Evolutionary conservation across 306 rosid species (phyloP).

Genomic region (Cucumis sativus): Cucumber_9930_V3 NC_026659.2:18661501-18662000

Average conservation of each 20-base stretch:
- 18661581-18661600: conserved; percentile 5
- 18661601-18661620: not conserved
- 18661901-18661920: conserved; percentile 84
- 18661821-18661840: conserved; percentile 71
- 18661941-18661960: conserved; percentile 33
- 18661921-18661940: conserved; percentile 94
- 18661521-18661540: not conserved
- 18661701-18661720: conserved; percentile 26
- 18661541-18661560: not conserved
- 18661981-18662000: not conserved
- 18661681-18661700: not conserved
- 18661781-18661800: conserved; percentile 72
- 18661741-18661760: conserved; percentile 45
- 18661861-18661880: conserved; percentile 47
- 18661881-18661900: conserved; percentile 52
- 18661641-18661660: conserved; percentile 1
- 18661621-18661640: not conserved
- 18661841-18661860: conserved; percentile 49
- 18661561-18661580: conserved; percentile 15
- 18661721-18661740: conserved; percentile 52
- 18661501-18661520: not conserved
- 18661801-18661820: conserved; percentile 78
- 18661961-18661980: not conserved
- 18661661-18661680: conserved; percentile 3
- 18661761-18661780: conserved; percentile 55